Evolutionary conservation across 345 rosid species (phyloP), one percentile per base, ranked within the genome.

Genomic region (Stellera chamaejasme): DNA sequence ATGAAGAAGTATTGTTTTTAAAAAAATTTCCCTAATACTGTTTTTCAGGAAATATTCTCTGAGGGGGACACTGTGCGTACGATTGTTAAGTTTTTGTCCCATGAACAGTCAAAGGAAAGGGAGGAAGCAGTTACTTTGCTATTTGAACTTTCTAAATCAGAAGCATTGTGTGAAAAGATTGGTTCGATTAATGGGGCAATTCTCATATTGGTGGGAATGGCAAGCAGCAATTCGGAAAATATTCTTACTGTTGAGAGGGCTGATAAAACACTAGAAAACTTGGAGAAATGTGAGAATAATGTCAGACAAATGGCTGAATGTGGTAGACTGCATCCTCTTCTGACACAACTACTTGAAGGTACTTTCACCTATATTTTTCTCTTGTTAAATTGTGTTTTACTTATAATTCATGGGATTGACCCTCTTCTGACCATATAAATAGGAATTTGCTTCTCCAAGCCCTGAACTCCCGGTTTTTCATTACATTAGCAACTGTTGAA

Each of bases 61-160:
- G 91, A 84, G 66, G 99, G 99, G 64, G 96, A 92, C 64, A 82
- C 81, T 10, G 97, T 92, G 60, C 94, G 99, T 43, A 88, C 94
- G 3, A 73, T 86, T 42, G 97, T 92, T 55, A 92, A 92, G 77
- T 81, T 84, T 55, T 72, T 88, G 62, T 74, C 88, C 5, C 80
- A 78, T 52, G 99, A 88, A 61, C 84, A 63, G 45, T 82, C 88
- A 39, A 82, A 75, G 62, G 99, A 84, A 60, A 84, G 87, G 74
- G 95, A 81, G 36, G 91, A 79, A 68, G 98, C 96, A 65, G 97
- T 92, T 66, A 75, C 85, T 5, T 73, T 92, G 72, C 72, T 92
- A 57, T 83, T 79, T 53, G 97, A 92, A 79, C 87, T 92, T 47
- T 88, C 98, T 27, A 88, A 88, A 70, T 81, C 87, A 10, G 85